Evolutionary conservation across 2,329 filamentous ascomycete genomes (phyloP).

Genomic region (Alternaria solani): DNA sequence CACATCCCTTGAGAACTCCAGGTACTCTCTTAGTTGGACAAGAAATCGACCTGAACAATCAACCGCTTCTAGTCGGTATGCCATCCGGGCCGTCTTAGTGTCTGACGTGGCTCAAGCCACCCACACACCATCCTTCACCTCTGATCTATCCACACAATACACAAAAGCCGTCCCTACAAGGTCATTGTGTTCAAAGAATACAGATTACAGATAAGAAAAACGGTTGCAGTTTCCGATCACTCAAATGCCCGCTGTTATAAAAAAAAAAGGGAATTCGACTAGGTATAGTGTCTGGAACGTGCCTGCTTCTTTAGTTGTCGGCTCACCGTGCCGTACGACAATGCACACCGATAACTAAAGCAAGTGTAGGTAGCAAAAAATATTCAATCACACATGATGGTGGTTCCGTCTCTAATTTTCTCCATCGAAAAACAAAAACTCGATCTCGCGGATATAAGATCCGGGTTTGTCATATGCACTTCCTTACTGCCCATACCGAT

Average conservation of each 20-base stretch:
- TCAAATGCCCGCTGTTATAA: not conserved
- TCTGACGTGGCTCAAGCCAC: constrained; percentile 1
- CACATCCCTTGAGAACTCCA: not conserved
- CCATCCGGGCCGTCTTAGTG: not conserved
- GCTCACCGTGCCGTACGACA: not conserved
- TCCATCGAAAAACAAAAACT: not conserved
- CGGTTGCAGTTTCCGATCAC: constrained; percentile 19
- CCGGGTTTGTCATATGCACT: not conserved
- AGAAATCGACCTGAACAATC: not conserved
- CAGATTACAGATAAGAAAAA: constrained; percentile 17
- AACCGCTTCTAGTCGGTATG: not conserved
- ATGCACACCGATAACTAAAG: not conserved
- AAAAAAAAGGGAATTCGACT: not conserved
- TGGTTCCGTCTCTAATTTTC: not conserved
- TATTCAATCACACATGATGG: not conserved
- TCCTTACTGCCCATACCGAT: not conserved
- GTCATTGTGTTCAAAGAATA: constrained; percentile 7
- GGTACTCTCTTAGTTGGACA: not conserved
- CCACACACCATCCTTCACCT: not conserved
- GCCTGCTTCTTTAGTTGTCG: not conserved
- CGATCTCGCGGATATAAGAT: not conserved
- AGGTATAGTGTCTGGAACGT: constrained; percentile 1
- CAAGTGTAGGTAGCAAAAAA: not conserved
- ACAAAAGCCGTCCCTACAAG: constrained; percentile 2
- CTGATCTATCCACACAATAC: not conserved